Evolutionary conservation across 2,329 filamentous ascomycete species (phyloP).

Genomic region (Beauveria sp.): DNA sequence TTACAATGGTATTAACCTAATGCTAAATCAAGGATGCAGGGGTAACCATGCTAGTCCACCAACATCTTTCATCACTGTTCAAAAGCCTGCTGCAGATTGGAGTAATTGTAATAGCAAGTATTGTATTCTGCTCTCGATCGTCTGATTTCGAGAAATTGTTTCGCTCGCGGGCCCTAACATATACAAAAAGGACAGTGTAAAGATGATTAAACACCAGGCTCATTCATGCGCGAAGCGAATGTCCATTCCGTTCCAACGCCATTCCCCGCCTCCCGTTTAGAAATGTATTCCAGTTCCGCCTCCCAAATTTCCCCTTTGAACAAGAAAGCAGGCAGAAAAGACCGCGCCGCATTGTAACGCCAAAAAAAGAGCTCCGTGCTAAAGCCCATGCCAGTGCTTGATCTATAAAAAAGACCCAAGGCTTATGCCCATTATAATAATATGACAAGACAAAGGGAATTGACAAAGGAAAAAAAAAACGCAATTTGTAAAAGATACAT

Average conservation of each 20-base stretch:
- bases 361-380: neutral
- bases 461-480: conserved; percentile 10
- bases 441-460: neutral
- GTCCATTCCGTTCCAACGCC: conserved; percentile 9
- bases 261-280: neutral
- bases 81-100: too few relatives aligned
- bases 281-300: neutral
- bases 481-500: neutral
- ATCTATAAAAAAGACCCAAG: conserved; percentile 3
- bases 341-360: neutral
- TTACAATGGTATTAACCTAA: too few relatives aligned
- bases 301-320: neutral
- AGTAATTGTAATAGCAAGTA: neutral
- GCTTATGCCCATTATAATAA: conserved; percentile 1
- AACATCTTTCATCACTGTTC: too few relatives aligned
- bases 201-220: neutral
- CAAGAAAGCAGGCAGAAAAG: neutral
- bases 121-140: neutral
- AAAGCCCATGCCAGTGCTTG: neutral
- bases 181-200: conserved; percentile 8
- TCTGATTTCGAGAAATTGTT: neutral
- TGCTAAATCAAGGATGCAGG: too few relatives aligned
- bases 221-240: conserved; percentile 10
- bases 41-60: too few relatives aligned
- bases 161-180: neutral